These are phyloP conservation scores for Capronia epimyces DNA, from an alignment of 2,329 filamentous ascomycete species.

Conservation along the genomic window DNA sequence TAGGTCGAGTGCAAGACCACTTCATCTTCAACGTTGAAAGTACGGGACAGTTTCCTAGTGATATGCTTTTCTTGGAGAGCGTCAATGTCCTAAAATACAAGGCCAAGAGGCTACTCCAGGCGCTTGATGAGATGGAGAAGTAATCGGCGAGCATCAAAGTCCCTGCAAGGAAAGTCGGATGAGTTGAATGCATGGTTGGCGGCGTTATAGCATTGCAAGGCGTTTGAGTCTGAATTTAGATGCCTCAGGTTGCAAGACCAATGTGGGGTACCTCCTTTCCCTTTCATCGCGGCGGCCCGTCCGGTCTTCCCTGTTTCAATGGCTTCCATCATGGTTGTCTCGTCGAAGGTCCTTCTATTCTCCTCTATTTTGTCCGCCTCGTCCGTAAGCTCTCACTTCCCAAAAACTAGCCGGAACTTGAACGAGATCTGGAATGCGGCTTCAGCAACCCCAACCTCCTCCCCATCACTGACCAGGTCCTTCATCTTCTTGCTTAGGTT, in stretches of 20 bases:
- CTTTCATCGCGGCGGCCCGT: not conserved
- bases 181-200: constrained; percentile 1
- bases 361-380: not conserved
- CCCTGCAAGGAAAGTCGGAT: constrained; percentile 27
- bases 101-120: constrained; percentile 51
- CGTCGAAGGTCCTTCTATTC: not conserved
- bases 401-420: constrained; percentile 54
- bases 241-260: constrained; percentile 20
- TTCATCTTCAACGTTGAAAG: constrained; percentile 97
- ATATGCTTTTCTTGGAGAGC: constrained; percentile 86
- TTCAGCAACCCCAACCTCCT: constrained; percentile 89
- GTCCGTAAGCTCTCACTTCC: constrained; percentile 24
- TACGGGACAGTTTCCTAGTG: constrained; percentile 89
- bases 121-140: constrained; percentile 39
- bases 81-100: constrained; percentile 81
- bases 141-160: constrained; percentile 30
- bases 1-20: constrained; percentile 84
- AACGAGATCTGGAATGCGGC: constrained; percentile 76
- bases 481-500: constrained; percentile 74
- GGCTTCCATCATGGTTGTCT: not conserved
- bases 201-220: constrained; percentile 15
- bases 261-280: not conserved
- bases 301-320: not conserved
- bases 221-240: constrained; percentile 12
- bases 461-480: constrained; percentile 72